Conservation (phyloP, 495 filamentous ascomycete species). For the Hypoxylon cercidicola region DNA sequence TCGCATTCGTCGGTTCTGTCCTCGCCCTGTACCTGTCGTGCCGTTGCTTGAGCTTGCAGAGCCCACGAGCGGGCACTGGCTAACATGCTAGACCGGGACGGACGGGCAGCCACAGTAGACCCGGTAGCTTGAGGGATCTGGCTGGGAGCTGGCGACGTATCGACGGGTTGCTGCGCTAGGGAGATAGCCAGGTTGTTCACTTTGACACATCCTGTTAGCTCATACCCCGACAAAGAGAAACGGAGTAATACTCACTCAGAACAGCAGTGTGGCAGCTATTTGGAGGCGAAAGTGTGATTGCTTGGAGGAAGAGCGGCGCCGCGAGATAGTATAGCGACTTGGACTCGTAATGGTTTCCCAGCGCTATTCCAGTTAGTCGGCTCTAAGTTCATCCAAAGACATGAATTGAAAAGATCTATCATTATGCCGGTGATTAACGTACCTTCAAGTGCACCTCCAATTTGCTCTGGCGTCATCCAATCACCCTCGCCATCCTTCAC, state of each 20-base stretch:
- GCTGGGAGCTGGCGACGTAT: conserved; percentile 49
- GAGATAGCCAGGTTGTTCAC: conserved; percentile 78
- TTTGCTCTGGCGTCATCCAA: conserved; percentile 78
- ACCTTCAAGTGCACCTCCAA: conserved; percentile 77
- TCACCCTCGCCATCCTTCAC: conserved; percentile 70
- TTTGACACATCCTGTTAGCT: conserved; percentile 36
- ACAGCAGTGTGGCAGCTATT: conserved; percentile 72
- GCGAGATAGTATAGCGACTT: conserved; percentile 79
- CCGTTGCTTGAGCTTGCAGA: conserved; percentile 39
- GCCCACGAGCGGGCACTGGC: conserved; percentile 46
- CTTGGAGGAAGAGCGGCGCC: conserved; percentile 87
- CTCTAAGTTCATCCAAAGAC: conserved; percentile 19
- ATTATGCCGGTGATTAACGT: conserved; percentile 38
- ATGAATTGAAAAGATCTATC: neutral
- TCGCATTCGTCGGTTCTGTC: conserved; percentile 85
- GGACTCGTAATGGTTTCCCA: conserved; percentile 76
- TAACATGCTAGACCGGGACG: conserved; percentile 61
- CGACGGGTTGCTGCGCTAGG: conserved; percentile 71
- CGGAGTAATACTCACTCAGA: conserved; percentile 63
- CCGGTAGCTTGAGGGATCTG: conserved; percentile 24
- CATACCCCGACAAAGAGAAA: neutral
- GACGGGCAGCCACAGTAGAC: conserved; percentile 43
- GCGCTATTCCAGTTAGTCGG: conserved; percentile 55
- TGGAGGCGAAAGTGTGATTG: conserved; percentile 71
- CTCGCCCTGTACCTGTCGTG: conserved; percentile 52